Evolutionary conservation across 140 eudicot genomes (phyloP).

Genomic region (Flaveria floridana): DNA sequence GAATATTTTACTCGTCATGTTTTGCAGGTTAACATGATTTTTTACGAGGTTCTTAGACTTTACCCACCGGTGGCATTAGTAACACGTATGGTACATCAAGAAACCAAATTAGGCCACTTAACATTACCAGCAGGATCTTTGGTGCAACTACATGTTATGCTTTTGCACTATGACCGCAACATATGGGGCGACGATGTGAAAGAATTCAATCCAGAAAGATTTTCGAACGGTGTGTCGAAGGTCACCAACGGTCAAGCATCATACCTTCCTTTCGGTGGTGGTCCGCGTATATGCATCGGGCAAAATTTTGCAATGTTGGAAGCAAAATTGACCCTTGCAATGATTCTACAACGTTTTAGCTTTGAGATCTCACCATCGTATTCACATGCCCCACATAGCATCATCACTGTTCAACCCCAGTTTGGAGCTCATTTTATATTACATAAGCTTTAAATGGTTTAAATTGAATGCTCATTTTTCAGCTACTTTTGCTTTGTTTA

Average conservation of each 20-base stretch:
- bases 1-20: not conserved
- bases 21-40: constrained; percentile 22
- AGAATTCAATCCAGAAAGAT: constrained; percentile 24
- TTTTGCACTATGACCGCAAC: constrained; percentile 15
- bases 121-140: constrained; percentile 22
- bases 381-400: constrained; percentile 11
- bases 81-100: constrained; percentile 17
- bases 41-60: constrained; percentile 31
- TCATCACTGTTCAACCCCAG: constrained; percentile 17
- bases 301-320: constrained; percentile 18
- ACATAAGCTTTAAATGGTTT: not conserved
- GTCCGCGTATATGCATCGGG: constrained; percentile 23
- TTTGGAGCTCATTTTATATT: constrained; percentile 22
- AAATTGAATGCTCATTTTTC: not conserved
- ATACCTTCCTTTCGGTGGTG: constrained; percentile 22
- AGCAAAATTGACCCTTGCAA: not conserved
- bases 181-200: constrained; percentile 31
- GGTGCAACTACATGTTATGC: not conserved
- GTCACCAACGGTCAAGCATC: constrained; percentile 16
- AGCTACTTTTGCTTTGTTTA: not conserved
- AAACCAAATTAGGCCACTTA: constrained; percentile 31
- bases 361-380: constrained; percentile 24
- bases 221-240: constrained; percentile 14
- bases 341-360: not conserved
- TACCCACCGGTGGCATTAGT: constrained; percentile 13